Evolutionary conservation across 2,329 filamentous ascomycete genomes (phyloP), one percentile per base, ranked within the genome.

Genomic region (Nemania sp.): DNA sequence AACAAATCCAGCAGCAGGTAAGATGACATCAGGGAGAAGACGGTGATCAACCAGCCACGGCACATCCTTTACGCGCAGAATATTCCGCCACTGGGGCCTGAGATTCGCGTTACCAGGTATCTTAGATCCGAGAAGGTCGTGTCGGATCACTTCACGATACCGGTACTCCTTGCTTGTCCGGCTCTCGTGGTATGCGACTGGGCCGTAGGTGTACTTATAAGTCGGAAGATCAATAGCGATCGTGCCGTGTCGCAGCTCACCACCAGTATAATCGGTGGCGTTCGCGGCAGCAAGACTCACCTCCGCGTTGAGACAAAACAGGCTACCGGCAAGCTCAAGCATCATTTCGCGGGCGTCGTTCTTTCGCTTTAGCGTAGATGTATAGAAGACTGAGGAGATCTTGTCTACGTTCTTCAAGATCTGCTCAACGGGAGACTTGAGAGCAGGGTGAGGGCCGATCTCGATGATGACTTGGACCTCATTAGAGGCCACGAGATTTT

Each of bases 141-240:
- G 63, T 15, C 48, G 32, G 7, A 34, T 13, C 12, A 34, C 10
- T 2, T 47, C n/a, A 12, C 63, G 50, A 2, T 17, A 20, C 1
- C 64, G 47, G 17, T 51, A 60, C 37, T 62, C 60, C 43, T 59
- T 57, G 45, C 65, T 67, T 1, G 20, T 0, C 2, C 63, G 52
- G 32, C 49, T 54, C 39, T 67, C 65, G n/a, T 60, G 21, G 35
- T 65, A 67, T 7, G 10, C 54, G 0, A 60, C 2, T 2, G 42
- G 50, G 15, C 59, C 58, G 29, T 67, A 67, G 1, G 49, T 57
- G 11, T 54, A 65, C 29, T 62, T 57, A 20, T 67, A 67, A 2
- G 59, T 42, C 0, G 65, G 63, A 1, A 67, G 51, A 7, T 57
- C 54, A 6, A 54, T 2, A 4, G 47, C 29, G 1, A 52, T 57